A percentile compares a stretch with the other conserved stretches of the same genome.
These are phyloP conservation scores for Agrostemma githago DNA, from an alignment of 148 eudicot genomes.

Conservation along the genomic window DNA sequence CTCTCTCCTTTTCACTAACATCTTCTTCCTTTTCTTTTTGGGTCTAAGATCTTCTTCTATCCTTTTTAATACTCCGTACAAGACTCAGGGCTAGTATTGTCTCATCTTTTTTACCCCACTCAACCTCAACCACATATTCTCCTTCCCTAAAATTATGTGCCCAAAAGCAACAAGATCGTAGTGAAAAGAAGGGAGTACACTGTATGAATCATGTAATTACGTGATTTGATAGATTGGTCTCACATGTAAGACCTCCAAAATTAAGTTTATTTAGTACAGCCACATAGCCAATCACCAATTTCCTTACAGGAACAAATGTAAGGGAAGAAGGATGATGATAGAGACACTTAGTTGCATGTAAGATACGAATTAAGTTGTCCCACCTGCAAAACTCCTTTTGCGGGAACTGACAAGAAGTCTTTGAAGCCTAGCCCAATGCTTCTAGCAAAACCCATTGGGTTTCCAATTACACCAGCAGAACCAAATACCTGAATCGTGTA, in stretches of 20 bases:
- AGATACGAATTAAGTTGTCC: too few species aligned
- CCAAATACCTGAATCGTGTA: conserved; percentile 68
- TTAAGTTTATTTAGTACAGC: too few species aligned
- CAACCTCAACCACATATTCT: too few species aligned
- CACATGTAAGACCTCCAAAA: not conserved
- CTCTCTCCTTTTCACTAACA: too few species aligned
- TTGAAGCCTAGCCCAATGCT: conserved; percentile 82
- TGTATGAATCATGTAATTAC: not conserved
- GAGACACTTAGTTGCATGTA: not conserved
- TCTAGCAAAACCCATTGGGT: conserved; percentile 97
- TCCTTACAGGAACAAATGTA: not conserved
- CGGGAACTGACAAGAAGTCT: conserved; percentile 91
- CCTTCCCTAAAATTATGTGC: too few species aligned
- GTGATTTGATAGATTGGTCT: not conserved
- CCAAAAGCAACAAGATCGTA: too few species aligned
- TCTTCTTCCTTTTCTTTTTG: too few species aligned
- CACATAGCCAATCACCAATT: not conserved
- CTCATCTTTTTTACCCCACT: too few species aligned
- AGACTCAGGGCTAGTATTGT: too few species aligned
- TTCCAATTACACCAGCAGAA: conserved; percentile 97
- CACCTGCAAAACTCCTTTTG: conserved; percentile 76
- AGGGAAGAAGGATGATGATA: not conserved
- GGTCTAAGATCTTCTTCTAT: too few species aligned
- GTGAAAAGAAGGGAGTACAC: too few species aligned
- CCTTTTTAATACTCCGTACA: too few species aligned